Conservation (phyloP, 345 rosid genomes). For the Brassica napus region Da-Ae NC_063451.1:45155001-45155500, state of each 20-base stretch:
- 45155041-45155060: conserved; percentile 20
- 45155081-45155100: background rate
- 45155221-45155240: conserved; percentile 11
- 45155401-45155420: too few species aligned
- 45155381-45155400: too few species aligned
- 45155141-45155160: conserved; percentile 26
- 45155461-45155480: too few species aligned
- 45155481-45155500: background rate
- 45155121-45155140: conserved; percentile 21
- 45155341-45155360: too few species aligned
- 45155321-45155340: conserved; percentile 4
- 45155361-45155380: too few species aligned
- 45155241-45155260: conserved; percentile 20
- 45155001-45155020: conserved; percentile 25
- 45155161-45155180: conserved; percentile 33
- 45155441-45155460: background rate
- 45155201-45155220: conserved; percentile 30
- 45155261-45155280: background rate
- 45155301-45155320: conserved; percentile 15
- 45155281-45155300: conserved; percentile 1
- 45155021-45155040: conserved; percentile 21
- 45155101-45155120: conserved; percentile 8
- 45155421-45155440: too few species aligned
- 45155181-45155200: conserved; percentile 11
- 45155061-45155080: conserved; percentile 27